Conservation (phyloP, 495 filamentous ascomycete species). For the Pseudotulostoma volvatum region DNA sequence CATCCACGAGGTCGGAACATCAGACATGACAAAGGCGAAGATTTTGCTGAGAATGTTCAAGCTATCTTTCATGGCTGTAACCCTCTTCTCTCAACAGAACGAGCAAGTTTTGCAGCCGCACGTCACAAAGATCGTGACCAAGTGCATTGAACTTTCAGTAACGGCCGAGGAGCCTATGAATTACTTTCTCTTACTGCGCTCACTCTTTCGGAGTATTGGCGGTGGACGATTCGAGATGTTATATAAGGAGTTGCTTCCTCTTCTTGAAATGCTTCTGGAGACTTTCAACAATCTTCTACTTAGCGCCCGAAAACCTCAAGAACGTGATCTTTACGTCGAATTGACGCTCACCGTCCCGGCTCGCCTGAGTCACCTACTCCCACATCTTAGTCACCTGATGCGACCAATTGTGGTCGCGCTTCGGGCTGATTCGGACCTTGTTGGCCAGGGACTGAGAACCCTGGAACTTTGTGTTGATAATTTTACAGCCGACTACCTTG, state of each 20-base stretch:
- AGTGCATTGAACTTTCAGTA: slow-evolving; percentile 88
- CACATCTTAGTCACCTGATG: slow-evolving; percentile 97
- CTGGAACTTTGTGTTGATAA: slow-evolving; percentile 97
- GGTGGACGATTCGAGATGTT: slow-evolving; percentile 93
- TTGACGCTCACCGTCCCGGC: slow-evolving; percentile 92
- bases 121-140: slow-evolving; percentile 88
- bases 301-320: slow-evolving; percentile 73
- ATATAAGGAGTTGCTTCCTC: slow-evolving; percentile 92
- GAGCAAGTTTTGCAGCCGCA: slow-evolving; percentile 90
- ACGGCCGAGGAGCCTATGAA: slow-evolving; percentile 97
- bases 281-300: slow-evolving; percentile 86
- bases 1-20: slow-evolving; percentile 85
- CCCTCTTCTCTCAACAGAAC: slow-evolving; percentile 84
- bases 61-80: slow-evolving; percentile 98
- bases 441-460: slow-evolving; percentile 84
- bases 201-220: slow-evolving; percentile 88
- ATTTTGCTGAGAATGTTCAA: slow-evolving; percentile 94
- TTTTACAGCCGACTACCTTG: slow-evolving; percentile 89
- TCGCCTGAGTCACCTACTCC: slow-evolving; percentile 81
- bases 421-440: slow-evolving; percentile 77
- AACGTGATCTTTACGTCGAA: slow-evolving; percentile 93
- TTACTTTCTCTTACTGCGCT: slow-evolving; percentile 86
- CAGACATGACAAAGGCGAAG: slow-evolving; percentile 75
- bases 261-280: slow-evolving; percentile 93
- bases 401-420: slow-evolving; percentile 88